Conservation (phyloP, 2,329 filamentous ascomycete genomes). For the Aquanectria penicillioides region DNA sequence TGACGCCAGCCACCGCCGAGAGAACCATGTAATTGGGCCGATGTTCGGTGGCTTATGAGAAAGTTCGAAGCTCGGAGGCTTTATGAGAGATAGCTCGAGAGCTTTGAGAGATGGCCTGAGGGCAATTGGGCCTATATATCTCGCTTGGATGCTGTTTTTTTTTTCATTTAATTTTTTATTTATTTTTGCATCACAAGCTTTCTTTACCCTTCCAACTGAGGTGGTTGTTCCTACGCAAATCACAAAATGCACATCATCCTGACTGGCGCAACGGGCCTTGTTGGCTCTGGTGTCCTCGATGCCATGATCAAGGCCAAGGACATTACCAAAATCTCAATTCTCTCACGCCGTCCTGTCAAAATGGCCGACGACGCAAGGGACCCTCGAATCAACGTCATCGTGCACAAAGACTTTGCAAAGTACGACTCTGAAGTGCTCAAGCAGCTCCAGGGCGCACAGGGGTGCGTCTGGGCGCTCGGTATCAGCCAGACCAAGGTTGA, state of each 20-base stretch:
- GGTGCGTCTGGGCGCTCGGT: slow-evolving; percentile 79
- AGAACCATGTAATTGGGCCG: not conserved
- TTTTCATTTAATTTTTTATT: too few relatives aligned
- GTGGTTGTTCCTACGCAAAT: too few relatives aligned
- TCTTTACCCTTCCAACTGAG: not conserved
- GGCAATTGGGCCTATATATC: slow-evolving; percentile 4
- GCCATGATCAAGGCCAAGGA: slow-evolving; percentile 65
- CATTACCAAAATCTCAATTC: slow-evolving; percentile 73
- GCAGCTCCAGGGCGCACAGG: slow-evolving; percentile 71
- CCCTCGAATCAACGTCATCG: slow-evolving; percentile 70
- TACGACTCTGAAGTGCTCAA: slow-evolving; percentile 68
- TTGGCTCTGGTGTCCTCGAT: slow-evolving; percentile 70
- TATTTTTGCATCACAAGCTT: too few relatives aligned
- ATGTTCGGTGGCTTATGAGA: not conserved
- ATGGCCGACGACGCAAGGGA: slow-evolving; percentile 68
- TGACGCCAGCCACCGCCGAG: slow-evolving; percentile 19
- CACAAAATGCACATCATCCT: slow-evolving; percentile 70
- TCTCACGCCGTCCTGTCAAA: slow-evolving; percentile 71
- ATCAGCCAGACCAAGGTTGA: slow-evolving; percentile 68
- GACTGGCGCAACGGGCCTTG: slow-evolving; percentile 74
- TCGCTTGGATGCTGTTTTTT: not conserved
- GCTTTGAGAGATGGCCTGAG: too few relatives aligned
- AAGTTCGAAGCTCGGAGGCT: not conserved
- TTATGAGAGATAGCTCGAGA: not conserved
- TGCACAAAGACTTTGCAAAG: slow-evolving; percentile 72